Percentiles rank a stretch among this genome's conserved stretches.
These are phyloP conservation scores for Capsicum rhomboideum DNA, from an alignment of 257 asterid genomes.

Conservation along the genomic window DNA sequence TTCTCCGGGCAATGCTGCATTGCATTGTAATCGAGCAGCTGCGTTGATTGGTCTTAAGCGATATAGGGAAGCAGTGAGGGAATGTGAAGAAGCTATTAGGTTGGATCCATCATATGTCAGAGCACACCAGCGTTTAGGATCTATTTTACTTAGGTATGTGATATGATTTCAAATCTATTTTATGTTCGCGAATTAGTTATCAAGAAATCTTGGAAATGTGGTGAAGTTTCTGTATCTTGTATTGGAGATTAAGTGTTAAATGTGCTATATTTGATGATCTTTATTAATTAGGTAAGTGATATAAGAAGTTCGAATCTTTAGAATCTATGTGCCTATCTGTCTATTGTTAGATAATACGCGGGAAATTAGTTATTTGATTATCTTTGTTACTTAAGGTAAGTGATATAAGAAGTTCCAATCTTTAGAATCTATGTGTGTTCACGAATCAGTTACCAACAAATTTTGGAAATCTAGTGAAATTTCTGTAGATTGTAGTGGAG, in stretches of 20 bases:
- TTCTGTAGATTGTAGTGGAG: not conserved
- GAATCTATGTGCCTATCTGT: not conserved
- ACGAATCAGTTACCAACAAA: no score
- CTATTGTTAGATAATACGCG: not conserved
- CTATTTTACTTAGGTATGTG: conserved; percentile 54
- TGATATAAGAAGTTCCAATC: conserved; percentile 12
- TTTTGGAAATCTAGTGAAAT: not conserved
- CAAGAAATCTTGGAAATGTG: not conserved
- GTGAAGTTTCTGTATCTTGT: not conserved
- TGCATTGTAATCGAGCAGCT: conserved; percentile 51
- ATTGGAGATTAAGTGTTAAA: not conserved
- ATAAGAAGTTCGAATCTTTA: conserved; percentile 12
- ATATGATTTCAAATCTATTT: conserved; percentile 9
- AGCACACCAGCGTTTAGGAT: conserved; percentile 71
- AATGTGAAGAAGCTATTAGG: conserved; percentile 62
- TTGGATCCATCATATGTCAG: conserved; percentile 57
- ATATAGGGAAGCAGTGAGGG: conserved; percentile 46
- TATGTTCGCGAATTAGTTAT: not conserved
- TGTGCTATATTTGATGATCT: conserved; percentile 5
- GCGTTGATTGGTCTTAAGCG: conserved; percentile 50
- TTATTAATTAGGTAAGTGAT: conserved; percentile 52
- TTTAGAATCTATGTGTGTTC: not conserved
- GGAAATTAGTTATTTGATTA: not conserved
- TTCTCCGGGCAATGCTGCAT: conserved; percentile 42
- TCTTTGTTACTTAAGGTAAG: conserved; percentile 58